Base-by-base conservation (phyloP, 108 stramenopile genomes). In the Thalassiosira profunda region DNA sequence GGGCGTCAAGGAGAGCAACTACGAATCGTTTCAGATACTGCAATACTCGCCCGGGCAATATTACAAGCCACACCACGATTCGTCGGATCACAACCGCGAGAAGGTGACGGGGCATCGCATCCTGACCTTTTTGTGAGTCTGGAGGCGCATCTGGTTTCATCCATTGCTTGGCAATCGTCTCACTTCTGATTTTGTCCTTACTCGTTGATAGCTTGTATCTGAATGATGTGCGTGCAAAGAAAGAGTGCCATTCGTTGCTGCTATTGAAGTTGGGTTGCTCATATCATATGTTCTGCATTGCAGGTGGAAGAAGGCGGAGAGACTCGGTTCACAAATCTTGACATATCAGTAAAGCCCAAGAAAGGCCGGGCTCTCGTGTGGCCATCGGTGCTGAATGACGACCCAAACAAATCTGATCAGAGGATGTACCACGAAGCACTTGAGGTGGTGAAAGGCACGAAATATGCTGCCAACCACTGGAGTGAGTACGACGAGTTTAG, bases 1-100 rank as follows among this genome's bases (percentile, higher is more conserved):
- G 31, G 78, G 78, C 14, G 61, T 79, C 11, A 63, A 74, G n/a
- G 62, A 66, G 24, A 67, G 74, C 17, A 76, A 90, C 68, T 86
- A 77, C 41, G 89, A 90, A 63, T 67, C 66, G 2, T 83, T 90
- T 51, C 89, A 90, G 41, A 74, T 90, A 8, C 59, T 90, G 25
- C 40, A 59, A 26, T 90, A 90, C 62, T 18, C 72, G 14, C 46
- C 20, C 4, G 82, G 82, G 30, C 76, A 90, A 72, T 72, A 62
- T 48, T 90, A 90, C 63, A 58, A 53, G 46, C 9, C 47, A 15
- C 79, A 86, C 45, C 79, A 84, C 42, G 83, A 82, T 49, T 79
- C 73, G 9, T 74, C 73, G 8, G 51, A 46, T 11, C 18, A 10
- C 12, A 73, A 79, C 21, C 62, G 54, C 1, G n/a, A n/a, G n/a